These are phyloP conservation scores for Boletus tomentosulus DNA, from an alignment of 768 basidiomycete species.

Conservation along the genomic window DNA sequence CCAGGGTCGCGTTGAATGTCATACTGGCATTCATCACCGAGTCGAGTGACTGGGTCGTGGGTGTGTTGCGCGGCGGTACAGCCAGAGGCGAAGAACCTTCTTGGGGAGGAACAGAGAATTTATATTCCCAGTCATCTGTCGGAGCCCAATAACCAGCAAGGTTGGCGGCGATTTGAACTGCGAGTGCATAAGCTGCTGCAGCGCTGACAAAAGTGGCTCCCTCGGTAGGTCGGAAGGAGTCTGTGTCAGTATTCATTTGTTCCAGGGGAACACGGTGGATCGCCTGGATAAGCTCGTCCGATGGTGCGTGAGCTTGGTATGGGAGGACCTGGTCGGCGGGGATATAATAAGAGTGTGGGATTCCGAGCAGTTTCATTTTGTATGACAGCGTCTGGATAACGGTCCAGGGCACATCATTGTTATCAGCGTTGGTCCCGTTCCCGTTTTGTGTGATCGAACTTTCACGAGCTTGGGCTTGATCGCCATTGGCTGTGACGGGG, in stretches of 20 bases:
- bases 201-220: slow-evolving; percentile 43
- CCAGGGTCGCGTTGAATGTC: slow-evolving; percentile 37
- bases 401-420: slow-evolving; percentile 45
- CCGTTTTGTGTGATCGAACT: slow-evolving; percentile 7
- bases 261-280: slow-evolving; percentile 44
- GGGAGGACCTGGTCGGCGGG: slow-evolving; percentile 63
- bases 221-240: slow-evolving; percentile 48
- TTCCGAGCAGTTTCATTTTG: slow-evolving; percentile 63
- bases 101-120: slow-evolving; percentile 39
- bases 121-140: slow-evolving; percentile 69
- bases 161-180: slow-evolving; percentile 64
- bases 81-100: slow-evolving; percentile 9
- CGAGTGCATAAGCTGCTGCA: slow-evolving; percentile 61
- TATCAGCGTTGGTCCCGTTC: slow-evolving; percentile 9
- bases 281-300: slow-evolving; percentile 46
- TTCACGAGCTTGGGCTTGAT: slow-evolving; percentile 12
- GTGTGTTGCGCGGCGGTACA: not conserved
- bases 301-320: slow-evolving; percentile 65
- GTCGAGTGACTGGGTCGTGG: slow-evolving; percentile 32
- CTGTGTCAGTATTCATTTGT: slow-evolving; percentile 42
- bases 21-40: slow-evolving; percentile 45
- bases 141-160: slow-evolving; percentile 65
- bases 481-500: slow-evolving; percentile 1
- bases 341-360: slow-evolving; percentile 45
- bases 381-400: slow-evolving; percentile 60